Conservation (phyloP, 2,329 filamentous ascomycete genomes). For the Dactylella cylindrospora region DNA sequence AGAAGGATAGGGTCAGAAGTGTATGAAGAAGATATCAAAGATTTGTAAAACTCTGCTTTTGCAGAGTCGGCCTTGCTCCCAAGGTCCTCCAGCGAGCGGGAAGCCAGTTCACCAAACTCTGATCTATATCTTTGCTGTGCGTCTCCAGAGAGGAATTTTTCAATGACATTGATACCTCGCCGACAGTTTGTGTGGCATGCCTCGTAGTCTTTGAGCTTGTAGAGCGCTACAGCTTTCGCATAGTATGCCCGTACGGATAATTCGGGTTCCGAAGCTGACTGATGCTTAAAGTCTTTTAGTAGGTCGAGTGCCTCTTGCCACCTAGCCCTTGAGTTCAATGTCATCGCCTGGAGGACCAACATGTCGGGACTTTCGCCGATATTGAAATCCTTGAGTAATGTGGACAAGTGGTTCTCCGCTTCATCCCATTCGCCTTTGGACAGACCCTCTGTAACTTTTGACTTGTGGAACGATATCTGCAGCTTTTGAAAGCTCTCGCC, state of each 20-base stretch:
- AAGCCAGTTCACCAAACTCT: conserved; percentile 25
- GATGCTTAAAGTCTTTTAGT: conserved; percentile 35
- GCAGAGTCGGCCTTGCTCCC: conserved; percentile 15
- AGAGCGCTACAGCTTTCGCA: conserved; percentile 33
- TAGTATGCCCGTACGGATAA: conserved; percentile 31
- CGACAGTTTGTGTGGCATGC: conserved; percentile 26
- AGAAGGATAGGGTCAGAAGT: conserved; percentile 23
- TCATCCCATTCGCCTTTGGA: conserved; percentile 29
- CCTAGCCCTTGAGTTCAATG: conserved; percentile 27
- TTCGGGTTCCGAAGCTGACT: conserved; percentile 33
- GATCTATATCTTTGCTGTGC: conserved; percentile 21
- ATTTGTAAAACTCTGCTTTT: conserved; percentile 26
- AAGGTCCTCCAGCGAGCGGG: conserved; percentile 24
- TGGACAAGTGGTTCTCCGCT: conserved; percentile 19
- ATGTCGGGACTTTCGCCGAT: conserved; percentile 22
- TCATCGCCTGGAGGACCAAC: conserved; percentile 31
- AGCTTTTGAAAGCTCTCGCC: conserved; percentile 6
- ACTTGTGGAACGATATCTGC: conserved; percentile 28
- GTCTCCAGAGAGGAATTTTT: conserved; percentile 14
- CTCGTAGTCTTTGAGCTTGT: conserved; percentile 39
- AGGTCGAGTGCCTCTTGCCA: conserved; percentile 31
- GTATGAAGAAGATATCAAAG: conserved; percentile 13
- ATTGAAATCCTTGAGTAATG: conserved; percentile 19
- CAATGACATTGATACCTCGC: conserved; percentile 17
- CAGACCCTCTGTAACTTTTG: conserved; percentile 26